These are phyloP conservation scores for Sisymbrium irio DNA, from an alignment of 345 rosid species.

Conservation along the genomic window DNA sequence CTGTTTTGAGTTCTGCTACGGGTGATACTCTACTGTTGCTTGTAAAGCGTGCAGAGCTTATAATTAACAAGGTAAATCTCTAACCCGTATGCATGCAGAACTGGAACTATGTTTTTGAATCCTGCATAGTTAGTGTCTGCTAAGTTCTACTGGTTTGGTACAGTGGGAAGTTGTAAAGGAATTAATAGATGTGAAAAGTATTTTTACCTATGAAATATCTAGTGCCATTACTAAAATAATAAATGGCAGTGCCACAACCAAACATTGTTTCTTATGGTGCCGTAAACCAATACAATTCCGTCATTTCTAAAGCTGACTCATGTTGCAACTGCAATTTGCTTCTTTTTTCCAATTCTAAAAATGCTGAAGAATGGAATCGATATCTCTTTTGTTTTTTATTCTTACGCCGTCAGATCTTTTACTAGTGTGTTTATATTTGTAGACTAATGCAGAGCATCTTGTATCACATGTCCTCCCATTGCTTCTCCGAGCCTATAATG, in stretches of 20 bases:
- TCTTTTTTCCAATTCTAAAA: constrained; percentile 2
- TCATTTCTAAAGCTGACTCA: constrained; percentile 6
- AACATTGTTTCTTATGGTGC: constrained; percentile 2
- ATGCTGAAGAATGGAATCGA: not conserved
- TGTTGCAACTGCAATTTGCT: not conserved
- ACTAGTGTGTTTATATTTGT: constrained; percentile 31
- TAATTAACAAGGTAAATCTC: constrained; percentile 68
- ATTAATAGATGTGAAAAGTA: not conserved
- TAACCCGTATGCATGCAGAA: not conserved
- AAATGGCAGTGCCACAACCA: not conserved
- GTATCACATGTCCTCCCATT: constrained; percentile 72
- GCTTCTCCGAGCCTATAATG: constrained; percentile 91
- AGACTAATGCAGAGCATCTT: constrained; percentile 75
- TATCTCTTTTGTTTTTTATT: not conserved
- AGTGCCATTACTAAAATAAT: not conserved
- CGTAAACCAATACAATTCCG: constrained; percentile 9
- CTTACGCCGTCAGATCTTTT: not conserved
- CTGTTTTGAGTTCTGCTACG: constrained; percentile 81
- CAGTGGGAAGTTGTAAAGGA: not conserved
- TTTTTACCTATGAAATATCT: not conserved
- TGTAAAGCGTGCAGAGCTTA: constrained; percentile 84
- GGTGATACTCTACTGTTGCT: constrained; percentile 88
- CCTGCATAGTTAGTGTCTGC: constrained; percentile 1
- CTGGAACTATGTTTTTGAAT: not conserved
- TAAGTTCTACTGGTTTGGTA: constrained; percentile 12